Conservation (phyloP, 805 yeast genomes). For the Kurtzmaniella fragi region DNA sequence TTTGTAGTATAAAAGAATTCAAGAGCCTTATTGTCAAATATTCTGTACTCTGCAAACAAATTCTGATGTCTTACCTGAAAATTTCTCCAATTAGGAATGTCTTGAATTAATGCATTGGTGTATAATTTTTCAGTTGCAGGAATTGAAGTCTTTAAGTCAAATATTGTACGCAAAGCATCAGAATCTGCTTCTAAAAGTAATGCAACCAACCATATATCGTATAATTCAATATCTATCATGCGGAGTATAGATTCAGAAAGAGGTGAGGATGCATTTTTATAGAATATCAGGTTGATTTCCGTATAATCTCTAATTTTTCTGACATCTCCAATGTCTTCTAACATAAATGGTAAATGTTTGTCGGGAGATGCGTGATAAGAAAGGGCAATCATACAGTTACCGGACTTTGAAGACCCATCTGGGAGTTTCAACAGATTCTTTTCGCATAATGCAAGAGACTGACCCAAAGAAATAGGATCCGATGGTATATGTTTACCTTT, state of each 20-base stretch:
- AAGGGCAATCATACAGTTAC: slow-evolving; percentile 36
- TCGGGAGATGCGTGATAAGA: slow-evolving; percentile 47
- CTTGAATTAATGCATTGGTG: slow-evolving; percentile 12
- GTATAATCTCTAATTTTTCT: slow-evolving; percentile 25
- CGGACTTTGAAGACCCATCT: slow-evolving; percentile 7
- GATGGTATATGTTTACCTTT: slow-evolving; percentile 38
- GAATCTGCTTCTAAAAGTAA: slow-evolving; percentile 14
- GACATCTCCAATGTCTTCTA: slow-evolving; percentile 42
- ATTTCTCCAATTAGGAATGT: slow-evolving; percentile 20
- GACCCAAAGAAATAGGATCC: slow-evolving; percentile 54
- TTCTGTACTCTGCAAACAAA: slow-evolving; percentile 8
- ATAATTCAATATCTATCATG: slow-evolving; percentile 43
- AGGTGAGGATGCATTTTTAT: too few relatives aligned
- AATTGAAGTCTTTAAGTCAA: slow-evolving; percentile 9
- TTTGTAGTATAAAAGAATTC: too few relatives aligned
- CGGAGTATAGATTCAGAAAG: slow-evolving; percentile 8
- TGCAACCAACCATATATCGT: slow-evolving; percentile 45
- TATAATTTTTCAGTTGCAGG: slow-evolving; percentile 3
- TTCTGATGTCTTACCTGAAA: slow-evolving; percentile 22
- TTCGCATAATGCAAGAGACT: slow-evolving; percentile 41
- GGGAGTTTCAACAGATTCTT: slow-evolving; percentile 45
- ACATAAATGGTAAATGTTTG: slow-evolving; percentile 48
- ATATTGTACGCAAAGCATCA: slow-evolving; percentile 8
- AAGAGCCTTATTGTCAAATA: too few relatives aligned
- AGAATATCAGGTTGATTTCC: slow-evolving; percentile 5